A percentile compares a stretch with the other conserved stretches of the same genome.
phyloP scores from a whole-genome alignment of 2,329 filamentous ascomycete genomes.

The Rhexocercosporidium sp. region DNA sequence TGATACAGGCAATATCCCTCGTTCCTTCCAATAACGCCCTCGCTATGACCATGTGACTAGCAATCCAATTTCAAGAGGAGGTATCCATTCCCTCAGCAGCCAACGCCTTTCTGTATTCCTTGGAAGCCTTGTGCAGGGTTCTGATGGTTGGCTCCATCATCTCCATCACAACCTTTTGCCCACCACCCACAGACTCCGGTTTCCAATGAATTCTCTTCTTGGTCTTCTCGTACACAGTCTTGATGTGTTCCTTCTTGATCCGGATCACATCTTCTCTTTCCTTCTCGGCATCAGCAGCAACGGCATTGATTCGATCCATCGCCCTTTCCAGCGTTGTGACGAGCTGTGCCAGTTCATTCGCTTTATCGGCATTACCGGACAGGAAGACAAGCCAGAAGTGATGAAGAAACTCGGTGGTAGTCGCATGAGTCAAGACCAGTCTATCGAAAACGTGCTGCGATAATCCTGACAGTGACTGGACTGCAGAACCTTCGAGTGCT shows the following conservation, averaged over 20 bases:
- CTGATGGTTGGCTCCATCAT: slow-evolving; percentile 77
- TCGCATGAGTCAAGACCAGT: slow-evolving; percentile 82
- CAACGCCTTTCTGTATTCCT: slow-evolving; percentile 73
- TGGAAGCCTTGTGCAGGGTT: slow-evolving; percentile 72
- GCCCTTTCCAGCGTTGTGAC: slow-evolving; percentile 82
- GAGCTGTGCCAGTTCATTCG: slow-evolving; percentile 79
- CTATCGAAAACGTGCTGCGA: slow-evolving; percentile 61
- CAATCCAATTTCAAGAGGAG: slow-evolving; percentile 18
- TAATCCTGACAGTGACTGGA: slow-evolving; percentile 47
- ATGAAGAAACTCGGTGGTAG: slow-evolving; percentile 92
- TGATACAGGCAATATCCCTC: slow-evolving; percentile 17
- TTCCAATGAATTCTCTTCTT: slow-evolving; percentile 76
- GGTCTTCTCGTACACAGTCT: slow-evolving; percentile 72
- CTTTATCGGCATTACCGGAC: slow-evolving; percentile 82
- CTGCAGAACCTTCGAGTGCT: slow-evolving; percentile 56
- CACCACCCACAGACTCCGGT: slow-evolving; percentile 72
- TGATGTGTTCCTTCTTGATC: slow-evolving; percentile 70
- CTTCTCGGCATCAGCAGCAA: slow-evolving; percentile 79
- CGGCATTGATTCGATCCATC: slow-evolving; percentile 76
- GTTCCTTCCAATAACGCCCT: slow-evolving; percentile 36
- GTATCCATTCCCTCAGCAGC: slow-evolving; percentile 58
- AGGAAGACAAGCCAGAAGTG: slow-evolving; percentile 96
- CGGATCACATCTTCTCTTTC: slow-evolving; percentile 72
- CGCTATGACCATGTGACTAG: slow-evolving; percentile 40
- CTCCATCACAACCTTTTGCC: slow-evolving; percentile 74